Base-by-base conservation (phyloP, 176 grass and related monocot genomes). In the Dendrocalamus sinicus region DNA sequence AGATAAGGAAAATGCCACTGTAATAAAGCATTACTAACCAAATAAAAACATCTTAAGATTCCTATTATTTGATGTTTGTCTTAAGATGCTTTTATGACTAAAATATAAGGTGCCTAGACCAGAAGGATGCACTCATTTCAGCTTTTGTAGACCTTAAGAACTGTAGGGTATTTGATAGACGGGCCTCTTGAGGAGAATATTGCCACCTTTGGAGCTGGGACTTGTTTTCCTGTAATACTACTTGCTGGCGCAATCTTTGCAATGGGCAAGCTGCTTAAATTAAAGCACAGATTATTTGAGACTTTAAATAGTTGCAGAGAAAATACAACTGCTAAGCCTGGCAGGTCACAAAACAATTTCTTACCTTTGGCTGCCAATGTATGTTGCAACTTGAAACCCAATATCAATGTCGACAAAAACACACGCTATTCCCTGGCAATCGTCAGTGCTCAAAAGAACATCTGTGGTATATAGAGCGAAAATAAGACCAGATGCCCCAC, bases 141-240 rank as follows among this genome's bases (percentile, higher is more conserved):
- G 58, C 60, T 77, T 85, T 16, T 85, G 23, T 77, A 35, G 32
- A 85, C 83, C 83, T 85, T 85, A 68, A 85, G 62, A 77, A 85
- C 73, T 44, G 83, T 77, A 77, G 83, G 83, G 17, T 77, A 69
- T 43, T 28, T 52, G 43, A 9, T 30, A 16, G 73, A 85, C 0
- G 83, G 83, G 16, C 83, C 83, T 85, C 83, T 85, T 20, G 83
- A 85, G 66, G 83, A 85, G 37, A 85, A 85, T 47, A 77, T 68
- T 77, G 83, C 83, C 48, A 85, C 83, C 65, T 67, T 85, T 57
- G 83, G 62, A 32, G 83, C 48, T 5, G 11, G 83, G 64, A 85
- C 62, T 85, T 44, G 73, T 55, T 45, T 69, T 68, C 83, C 73
- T 57, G 73, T 77, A 69, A 69, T 57, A 77, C 10, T 77, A 9